Evolutionary conservation across 208 protist genomes (phyloP).

Genomic region (Trypanosoma avium): DNA sequence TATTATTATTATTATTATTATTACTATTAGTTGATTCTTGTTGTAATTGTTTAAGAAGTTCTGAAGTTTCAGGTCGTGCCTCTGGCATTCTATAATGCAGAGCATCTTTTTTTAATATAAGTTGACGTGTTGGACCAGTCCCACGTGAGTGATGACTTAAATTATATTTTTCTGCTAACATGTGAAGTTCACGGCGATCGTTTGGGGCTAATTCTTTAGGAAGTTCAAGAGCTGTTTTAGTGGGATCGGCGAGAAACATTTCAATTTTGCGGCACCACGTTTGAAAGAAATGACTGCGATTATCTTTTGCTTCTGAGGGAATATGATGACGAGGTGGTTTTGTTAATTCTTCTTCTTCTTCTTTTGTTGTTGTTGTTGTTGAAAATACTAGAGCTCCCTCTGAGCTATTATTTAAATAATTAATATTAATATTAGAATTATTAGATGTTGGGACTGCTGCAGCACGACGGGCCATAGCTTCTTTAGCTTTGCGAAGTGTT

Average conservation of each 20-base stretch:
- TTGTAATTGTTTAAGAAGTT: conserved; percentile 47
- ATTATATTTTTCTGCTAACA: conserved; percentile 83
- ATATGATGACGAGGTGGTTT: not conserved
- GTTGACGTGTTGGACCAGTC: conserved; percentile 37
- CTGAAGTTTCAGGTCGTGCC: conserved; percentile 44
- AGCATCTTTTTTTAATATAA: conserved; percentile 82
- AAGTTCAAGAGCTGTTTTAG: conserved; percentile 69
- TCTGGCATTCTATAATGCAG: conserved; percentile 79
- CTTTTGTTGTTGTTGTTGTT: no score
- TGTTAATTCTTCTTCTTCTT: not conserved
- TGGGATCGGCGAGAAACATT: conserved; percentile 75
- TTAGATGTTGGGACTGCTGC: not conserved
- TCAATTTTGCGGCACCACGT: conserved; percentile 68
- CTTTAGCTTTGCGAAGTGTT: conserved; percentile 35
- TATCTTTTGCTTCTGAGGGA: conserved; percentile 56
- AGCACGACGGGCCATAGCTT: conserved; percentile 32
- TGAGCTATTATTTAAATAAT: not conserved
- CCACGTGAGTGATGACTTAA: conserved; percentile 75
- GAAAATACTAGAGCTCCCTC: no score
- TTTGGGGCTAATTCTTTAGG: conserved; percentile 60
- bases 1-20: no score
- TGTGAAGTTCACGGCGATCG: conserved; percentile 80
- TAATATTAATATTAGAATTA: not conserved
- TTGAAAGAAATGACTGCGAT: conserved; percentile 61
- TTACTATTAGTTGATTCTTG: no score